Evolutionary conservation across 75 land plant genomes (phyloP).

Genomic region (Cryptomeria japonica): DNA sequence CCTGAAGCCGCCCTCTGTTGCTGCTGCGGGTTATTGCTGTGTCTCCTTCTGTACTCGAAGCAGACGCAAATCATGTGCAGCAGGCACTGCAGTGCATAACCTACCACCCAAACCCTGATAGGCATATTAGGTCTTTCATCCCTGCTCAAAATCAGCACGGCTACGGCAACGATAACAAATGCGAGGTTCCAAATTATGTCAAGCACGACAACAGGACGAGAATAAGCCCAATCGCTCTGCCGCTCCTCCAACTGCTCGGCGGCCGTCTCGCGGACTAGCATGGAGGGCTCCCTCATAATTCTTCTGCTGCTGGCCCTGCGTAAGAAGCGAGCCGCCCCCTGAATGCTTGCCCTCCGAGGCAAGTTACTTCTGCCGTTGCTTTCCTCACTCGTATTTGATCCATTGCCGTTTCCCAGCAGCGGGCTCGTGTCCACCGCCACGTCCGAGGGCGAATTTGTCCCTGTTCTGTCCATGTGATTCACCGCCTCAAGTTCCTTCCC

Average conservation of each 20-base stretch:
- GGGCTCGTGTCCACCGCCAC: conserved; percentile 22
- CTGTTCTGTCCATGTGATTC: conserved; percentile 4
- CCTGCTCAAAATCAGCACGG: conserved; percentile 54
- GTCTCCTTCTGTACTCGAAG: conserved; percentile 69
- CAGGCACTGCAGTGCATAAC: conserved; percentile 79
- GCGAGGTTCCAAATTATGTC: conserved; percentile 90
- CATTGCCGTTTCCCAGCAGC: conserved; percentile 15
- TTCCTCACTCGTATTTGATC: conserved; percentile 3
- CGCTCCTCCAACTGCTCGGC: conserved; percentile 97
- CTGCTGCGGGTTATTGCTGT: conserved; percentile 7
- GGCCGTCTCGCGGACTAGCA: conserved; percentile 85
- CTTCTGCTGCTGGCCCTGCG: conserved; percentile 75
- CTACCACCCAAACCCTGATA: conserved; percentile 77
- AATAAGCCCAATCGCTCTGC: conserved; percentile 96
- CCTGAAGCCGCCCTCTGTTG: not conserved
- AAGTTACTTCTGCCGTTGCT: conserved; percentile 8
- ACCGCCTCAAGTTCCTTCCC: not conserved
- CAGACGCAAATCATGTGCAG: conserved; percentile 89
- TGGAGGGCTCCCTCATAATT: conserved; percentile 88
- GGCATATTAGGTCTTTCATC: conserved; percentile 63
- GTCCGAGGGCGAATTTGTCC: conserved; percentile 10
- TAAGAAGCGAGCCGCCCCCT: conserved; percentile 66
- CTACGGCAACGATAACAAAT: conserved; percentile 62
- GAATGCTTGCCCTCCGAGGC: conserved; percentile 40
- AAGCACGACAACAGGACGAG: conserved; percentile 82